Percentiles rank a stretch among this genome's conserved stretches.
phyloP scores from a whole-genome alignment of 139 green algal genomes.

The Astrephomene gubernaculifera region DNA sequence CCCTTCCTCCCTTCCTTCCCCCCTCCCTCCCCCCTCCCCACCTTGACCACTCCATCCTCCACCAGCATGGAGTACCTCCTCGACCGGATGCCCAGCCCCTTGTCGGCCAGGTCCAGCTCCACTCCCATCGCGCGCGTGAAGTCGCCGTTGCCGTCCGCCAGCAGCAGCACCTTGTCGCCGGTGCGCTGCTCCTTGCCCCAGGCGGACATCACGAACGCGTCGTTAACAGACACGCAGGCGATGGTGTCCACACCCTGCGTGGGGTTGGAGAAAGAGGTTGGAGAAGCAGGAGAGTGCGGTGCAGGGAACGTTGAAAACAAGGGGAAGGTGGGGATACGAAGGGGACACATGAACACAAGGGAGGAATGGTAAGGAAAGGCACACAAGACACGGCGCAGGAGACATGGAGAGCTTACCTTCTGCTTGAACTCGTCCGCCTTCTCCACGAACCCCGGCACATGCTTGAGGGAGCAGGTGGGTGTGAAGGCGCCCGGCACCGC shows the following conservation, averaged over 20 bases:
- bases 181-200: slow-evolving; percentile 88
- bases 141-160: slow-evolving; percentile 90
- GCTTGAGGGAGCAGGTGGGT: slow-evolving; percentile 93
- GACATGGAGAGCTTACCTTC: slow-evolving; percentile 54
- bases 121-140: slow-evolving; percentile 90
- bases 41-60: slow-evolving; percentile 85
- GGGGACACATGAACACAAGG: no score
- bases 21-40: background rate
- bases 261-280: background rate
- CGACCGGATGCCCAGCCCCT: slow-evolving; percentile 88
- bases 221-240: slow-evolving; percentile 96
- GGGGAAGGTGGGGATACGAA: no score
- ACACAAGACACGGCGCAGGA: no score
- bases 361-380: no score
- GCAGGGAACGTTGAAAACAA: no score
- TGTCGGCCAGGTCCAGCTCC: slow-evolving; percentile 94
- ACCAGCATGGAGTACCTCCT: slow-evolving; percentile 93
- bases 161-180: slow-evolving; percentile 92
- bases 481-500: slow-evolving; percentile 94
- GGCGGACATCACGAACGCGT: slow-evolving; percentile 97
- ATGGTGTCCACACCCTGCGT: slow-evolving; percentile 90
- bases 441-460: slow-evolving; percentile 93
- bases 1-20: no score
- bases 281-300: no score
- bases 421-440: slow-evolving; percentile 93